phyloP scores from a whole-genome alignment of 345 rosid genomes.

The Eucalyptus sideroxylon region DNA sequence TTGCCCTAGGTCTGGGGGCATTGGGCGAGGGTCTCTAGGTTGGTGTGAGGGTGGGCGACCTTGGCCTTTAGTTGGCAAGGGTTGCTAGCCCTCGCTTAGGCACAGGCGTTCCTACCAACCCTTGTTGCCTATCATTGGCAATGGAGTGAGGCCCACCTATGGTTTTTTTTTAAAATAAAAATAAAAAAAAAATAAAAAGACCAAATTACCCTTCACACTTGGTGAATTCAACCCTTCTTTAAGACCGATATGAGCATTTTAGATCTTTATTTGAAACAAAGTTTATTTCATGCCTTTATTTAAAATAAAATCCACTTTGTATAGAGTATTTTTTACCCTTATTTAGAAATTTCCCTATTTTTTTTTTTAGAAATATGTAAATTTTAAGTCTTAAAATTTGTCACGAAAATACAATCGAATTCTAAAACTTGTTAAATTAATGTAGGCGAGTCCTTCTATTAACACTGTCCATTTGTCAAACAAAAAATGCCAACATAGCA shows the following conservation, averaged over 20 bases:
- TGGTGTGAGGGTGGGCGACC: too few species aligned
- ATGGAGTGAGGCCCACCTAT: too few species aligned
- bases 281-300: rapidly evolving
- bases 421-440: too few species aligned
- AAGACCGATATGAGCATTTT: rapidly evolving
- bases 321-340: rapidly evolving
- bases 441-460: rapidly evolving
- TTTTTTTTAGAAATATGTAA: too few species aligned
- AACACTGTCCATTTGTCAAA: rapidly evolving
- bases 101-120: rapidly evolving
- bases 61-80: rapidly evolving
- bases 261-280: rapidly evolving
- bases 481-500: rapidly evolving
- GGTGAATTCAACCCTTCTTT: rapidly evolving
- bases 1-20: rapidly evolving
- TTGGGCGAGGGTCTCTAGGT: rapidly evolving
- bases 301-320: too few species aligned
- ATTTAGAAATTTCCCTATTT: too few species aligned
- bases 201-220: rapidly evolving
- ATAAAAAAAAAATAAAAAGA: too few species aligned
- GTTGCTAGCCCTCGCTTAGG: too few species aligned
- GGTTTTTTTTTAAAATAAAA: too few species aligned
- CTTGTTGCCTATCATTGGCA: rapidly evolving
- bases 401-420: rapidly evolving
- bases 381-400: too few species aligned